Evolutionary conservation across 768 basidiomycete genomes (phyloP).

Genomic region (Leccinum arenicola): DNA sequence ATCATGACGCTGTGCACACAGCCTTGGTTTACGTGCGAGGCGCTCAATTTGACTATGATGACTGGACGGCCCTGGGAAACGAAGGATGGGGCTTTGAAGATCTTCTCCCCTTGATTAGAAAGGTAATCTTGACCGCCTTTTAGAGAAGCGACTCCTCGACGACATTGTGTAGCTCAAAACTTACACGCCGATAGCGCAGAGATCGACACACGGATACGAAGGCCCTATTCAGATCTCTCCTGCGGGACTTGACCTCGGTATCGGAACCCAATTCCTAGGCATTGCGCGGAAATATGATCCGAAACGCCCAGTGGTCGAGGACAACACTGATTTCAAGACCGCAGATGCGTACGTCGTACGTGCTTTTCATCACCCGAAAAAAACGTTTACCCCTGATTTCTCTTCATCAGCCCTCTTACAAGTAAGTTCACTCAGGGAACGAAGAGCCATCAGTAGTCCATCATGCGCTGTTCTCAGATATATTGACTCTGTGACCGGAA

Average conservation of each 20-base stretch:
- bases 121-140: conserved; percentile 35
- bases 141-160: conserved; percentile 30
- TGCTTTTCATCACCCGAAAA: conserved; percentile 1
- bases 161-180: conserved; percentile 44
- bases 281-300: conserved; percentile 48
- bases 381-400: not conserved
- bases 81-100: conserved; percentile 59
- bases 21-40: conserved; percentile 57
- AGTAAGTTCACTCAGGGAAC: conserved; percentile 10
- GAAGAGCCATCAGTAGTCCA: not conserved
- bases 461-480: not conserved
- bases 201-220: conserved; percentile 35
- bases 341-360: conserved; percentile 24
- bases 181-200: conserved; percentile 31
- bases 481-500: conserved; percentile 2
- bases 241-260: not conserved
- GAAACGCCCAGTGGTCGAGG: conserved; percentile 40
- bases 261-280: conserved; percentile 45
- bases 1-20: not conserved
- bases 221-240: conserved; percentile 30
- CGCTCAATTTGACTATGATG: conserved; percentile 62
- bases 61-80: conserved; percentile 51
- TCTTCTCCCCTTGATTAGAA: conserved; percentile 55
- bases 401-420: conserved; percentile 12
- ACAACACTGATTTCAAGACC: conserved; percentile 44